Base-by-base conservation (phyloP, 352 stramenopile genomes). In the Globisporangium nunn region DNA sequence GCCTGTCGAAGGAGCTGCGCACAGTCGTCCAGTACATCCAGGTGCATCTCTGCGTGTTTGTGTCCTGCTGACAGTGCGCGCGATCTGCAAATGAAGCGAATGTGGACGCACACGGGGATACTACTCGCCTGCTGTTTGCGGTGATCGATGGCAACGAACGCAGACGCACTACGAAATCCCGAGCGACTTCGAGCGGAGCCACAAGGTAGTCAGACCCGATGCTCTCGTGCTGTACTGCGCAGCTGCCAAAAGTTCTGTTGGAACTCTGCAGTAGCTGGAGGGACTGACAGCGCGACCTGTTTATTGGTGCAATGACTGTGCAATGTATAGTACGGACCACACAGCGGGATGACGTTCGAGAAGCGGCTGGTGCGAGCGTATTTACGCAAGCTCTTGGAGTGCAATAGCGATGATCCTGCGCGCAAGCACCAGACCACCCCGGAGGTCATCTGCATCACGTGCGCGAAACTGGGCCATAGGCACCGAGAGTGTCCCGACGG, bases 281-380 rank as follows among this genome's bases (percentile, higher is more conserved):
- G 33, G 33, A 5, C 33, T 37, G 33, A 37, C 23, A 23, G 23
- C 23, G 23, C 23, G 23, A 23, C 23, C 23, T 23, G 23, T 23
- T 23, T 23, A 1, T 23, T 23, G 23, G 23, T 23, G 23, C 23
- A 23, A 23, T 23, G 23, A 23, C 23, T 11, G 33, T 8, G 33
- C 4, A 37, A 37, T 30, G 66, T 14, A 10, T 33, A 87, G 74
- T 88, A 78, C 33, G 80, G 80, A 7, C 74, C 75, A 33, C 67
- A 85, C 46, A 88, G 77, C 41, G 80, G 80, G 6, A 40, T 86
- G 31, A 82, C 75, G 15, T 88, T 72, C 56, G 74, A 87, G 46
- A 71, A 63, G 53, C 72, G 80, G 8, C 43, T 90, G 53, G 48
- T 73, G 23, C 69, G 74, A 51, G 78, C 80, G 45, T 88, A 87